Conservation (phyloP, 2,329 filamentous ascomycete genomes). For the Curvularia sp. region DNA sequence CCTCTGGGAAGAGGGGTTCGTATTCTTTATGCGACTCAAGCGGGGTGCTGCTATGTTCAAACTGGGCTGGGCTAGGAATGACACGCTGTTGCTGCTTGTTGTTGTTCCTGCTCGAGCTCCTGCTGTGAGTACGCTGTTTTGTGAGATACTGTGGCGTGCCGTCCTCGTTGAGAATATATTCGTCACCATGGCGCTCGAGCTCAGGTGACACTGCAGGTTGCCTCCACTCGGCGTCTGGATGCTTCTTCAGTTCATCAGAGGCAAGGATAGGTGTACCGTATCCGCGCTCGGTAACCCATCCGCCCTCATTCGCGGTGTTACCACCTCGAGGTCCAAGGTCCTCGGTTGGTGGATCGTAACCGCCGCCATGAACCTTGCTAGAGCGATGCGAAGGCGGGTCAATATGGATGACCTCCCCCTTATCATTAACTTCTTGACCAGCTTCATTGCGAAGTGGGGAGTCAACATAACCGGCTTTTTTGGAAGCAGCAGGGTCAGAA, state of each 20-base stretch:
- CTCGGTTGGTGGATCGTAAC: slow-evolving; percentile 61
- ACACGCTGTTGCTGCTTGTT: slow-evolving; percentile 59
- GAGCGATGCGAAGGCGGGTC: slow-evolving; percentile 65
- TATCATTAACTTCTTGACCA: slow-evolving; percentile 54
- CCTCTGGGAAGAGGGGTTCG: slow-evolving; percentile 85
- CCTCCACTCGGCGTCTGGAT: slow-evolving; percentile 70
- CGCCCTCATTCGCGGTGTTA: slow-evolving; percentile 56
- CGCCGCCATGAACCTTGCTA: slow-evolving; percentile 56
- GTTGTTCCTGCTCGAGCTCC: slow-evolving; percentile 59
- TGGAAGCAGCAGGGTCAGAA: slow-evolving; percentile 54
- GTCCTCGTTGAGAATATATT: slow-evolving; percentile 58
- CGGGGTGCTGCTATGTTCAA: slow-evolving; percentile 67
- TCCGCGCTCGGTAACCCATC: slow-evolving; percentile 64
- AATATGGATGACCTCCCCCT: slow-evolving; percentile 75
- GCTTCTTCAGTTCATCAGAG: slow-evolving; percentile 82
- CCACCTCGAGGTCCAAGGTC: slow-evolving; percentile 57
- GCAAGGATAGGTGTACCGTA: slow-evolving; percentile 84
- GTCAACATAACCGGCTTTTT: slow-evolving; percentile 57
- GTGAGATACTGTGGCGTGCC: slow-evolving; percentile 52
- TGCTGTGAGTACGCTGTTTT: slow-evolving; percentile 61
- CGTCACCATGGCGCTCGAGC: slow-evolving; percentile 62
- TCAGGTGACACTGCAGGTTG: slow-evolving; percentile 83
- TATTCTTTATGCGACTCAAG: slow-evolving; percentile 92
- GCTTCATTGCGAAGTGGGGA: slow-evolving; percentile 61
- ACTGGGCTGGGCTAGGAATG: slow-evolving; percentile 48